These are phyloP conservation scores for Didymella exigua DNA, from an alignment of 2,329 filamentous ascomycete species.

Conservation along the genomic window DNA sequence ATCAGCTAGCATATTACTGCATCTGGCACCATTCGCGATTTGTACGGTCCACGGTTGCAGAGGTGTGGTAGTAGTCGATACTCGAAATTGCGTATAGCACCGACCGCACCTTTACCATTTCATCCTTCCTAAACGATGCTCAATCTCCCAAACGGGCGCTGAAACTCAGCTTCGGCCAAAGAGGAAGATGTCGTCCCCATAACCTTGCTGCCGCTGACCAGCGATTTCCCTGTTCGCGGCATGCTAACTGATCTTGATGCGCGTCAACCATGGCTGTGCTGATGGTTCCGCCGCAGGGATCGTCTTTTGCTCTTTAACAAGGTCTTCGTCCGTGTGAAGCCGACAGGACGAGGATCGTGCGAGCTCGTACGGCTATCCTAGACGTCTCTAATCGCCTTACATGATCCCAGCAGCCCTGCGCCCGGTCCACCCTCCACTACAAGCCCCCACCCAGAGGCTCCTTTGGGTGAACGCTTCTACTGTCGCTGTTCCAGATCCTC, in stretches of 20 bases:
- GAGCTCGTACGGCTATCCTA: conserved; percentile 32
- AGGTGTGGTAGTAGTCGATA: conserved; percentile 21
- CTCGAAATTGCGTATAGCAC: conserved; percentile 17
- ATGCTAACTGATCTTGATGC: conserved; percentile 20
- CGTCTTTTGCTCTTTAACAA: conserved; percentile 33
- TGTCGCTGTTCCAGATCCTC: conserved; percentile 49
- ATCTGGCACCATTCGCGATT: background rate
- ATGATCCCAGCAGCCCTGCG: conserved; percentile 43
- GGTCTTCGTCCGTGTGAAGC: conserved; percentile 29
- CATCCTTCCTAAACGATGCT: conserved; percentile 27
- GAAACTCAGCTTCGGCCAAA: conserved; percentile 37
- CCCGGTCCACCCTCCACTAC: conserved; percentile 40
- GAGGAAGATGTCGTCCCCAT: conserved; percentile 22
- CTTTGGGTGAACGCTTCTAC: conserved; percentile 49
- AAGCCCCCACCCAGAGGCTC: conserved; percentile 36
- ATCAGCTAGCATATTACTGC: conserved; percentile 5
- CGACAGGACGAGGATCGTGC: conserved; percentile 22
- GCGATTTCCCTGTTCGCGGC: conserved; percentile 26
- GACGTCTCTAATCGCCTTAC: conserved; percentile 37
- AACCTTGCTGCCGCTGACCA: conserved; percentile 23
- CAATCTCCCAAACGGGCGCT: conserved; percentile 32
- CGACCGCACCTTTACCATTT: conserved; percentile 20
- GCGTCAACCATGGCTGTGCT: conserved; percentile 27
- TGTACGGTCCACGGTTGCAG: conserved; percentile 1
- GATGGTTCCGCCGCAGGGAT: conserved; percentile 41